Conservation (phyloP, 345 rosid species). For the Boechera divaricarpa region DNA sequence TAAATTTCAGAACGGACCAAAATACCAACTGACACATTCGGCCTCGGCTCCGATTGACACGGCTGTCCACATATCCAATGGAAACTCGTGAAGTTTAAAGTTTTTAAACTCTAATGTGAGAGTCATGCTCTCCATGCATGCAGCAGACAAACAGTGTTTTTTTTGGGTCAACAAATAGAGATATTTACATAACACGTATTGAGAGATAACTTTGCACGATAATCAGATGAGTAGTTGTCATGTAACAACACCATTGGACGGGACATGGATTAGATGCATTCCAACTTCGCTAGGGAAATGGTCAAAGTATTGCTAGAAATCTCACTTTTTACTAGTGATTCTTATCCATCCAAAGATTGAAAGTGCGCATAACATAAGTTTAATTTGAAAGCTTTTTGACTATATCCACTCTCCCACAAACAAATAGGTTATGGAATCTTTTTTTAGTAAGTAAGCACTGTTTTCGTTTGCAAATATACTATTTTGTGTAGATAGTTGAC, state of each 20-base stretch:
- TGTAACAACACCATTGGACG: conserved; percentile 28
- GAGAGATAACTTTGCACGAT: conserved; percentile 33
- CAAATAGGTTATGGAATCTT: conserved; percentile 29
- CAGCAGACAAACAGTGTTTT: conserved; percentile 27
- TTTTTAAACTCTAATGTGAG: neutral
- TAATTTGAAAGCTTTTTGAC: conserved; percentile 40
- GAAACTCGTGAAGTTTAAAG: neutral
- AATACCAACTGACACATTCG: neutral
- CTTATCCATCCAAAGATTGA: conserved; percentile 41
- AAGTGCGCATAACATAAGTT: conserved; percentile 45
- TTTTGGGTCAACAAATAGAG: neutral
- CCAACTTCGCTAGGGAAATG: conserved; percentile 25
- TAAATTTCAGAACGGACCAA: neutral
- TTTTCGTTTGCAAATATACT: neutral
- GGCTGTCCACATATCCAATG: neutral
- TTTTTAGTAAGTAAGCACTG: neutral
- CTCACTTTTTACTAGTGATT: conserved; percentile 42
- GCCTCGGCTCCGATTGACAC: neutral
- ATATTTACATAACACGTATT: conserved; percentile 18
- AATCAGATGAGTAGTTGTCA: conserved; percentile 31
- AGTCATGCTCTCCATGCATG: conserved; percentile 3
- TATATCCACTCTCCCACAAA: conserved; percentile 44
- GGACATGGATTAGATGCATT: conserved; percentile 41
- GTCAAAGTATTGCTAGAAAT: conserved; percentile 43
- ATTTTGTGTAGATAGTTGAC: neutral